Evolutionary conservation across 225 moss, liverwort and hornwort genomes (phyloP).

Genomic region (Straminergon stramineum): DNA sequence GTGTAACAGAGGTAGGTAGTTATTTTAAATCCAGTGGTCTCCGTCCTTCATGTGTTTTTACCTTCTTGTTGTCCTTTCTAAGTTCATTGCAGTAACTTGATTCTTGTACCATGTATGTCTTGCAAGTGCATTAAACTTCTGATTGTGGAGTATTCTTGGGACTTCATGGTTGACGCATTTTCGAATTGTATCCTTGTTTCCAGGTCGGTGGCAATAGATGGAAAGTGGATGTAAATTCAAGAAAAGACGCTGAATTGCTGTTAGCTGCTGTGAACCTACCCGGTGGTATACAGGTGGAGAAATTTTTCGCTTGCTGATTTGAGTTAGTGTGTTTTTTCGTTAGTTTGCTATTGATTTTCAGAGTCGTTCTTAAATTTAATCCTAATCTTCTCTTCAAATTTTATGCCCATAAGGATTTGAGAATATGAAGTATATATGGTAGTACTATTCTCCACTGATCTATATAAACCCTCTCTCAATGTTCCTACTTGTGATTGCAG

Average conservation of each 20-base stretch:
- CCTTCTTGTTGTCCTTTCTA: neutral
- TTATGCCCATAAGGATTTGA: neutral
- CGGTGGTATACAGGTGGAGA: slow-evolving; percentile 83
- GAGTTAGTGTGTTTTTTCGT: neutral
- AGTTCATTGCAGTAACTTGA: neutral
- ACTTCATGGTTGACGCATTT: neutral
- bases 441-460: neutral
- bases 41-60: neutral
- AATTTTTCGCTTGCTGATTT: neutral
- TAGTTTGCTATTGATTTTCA: neutral
- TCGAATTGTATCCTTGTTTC: neutral
- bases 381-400: neutral
- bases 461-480: neutral
- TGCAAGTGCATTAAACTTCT: neutral
- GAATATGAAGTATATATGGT: neutral
- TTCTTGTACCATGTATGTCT: neutral
- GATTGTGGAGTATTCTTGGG: neutral
- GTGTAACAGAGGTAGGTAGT: slow-evolving; percentile 79
- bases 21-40: neutral
- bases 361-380: neutral
- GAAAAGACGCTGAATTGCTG: slow-evolving; percentile 88
- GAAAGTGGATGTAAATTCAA: slow-evolving; percentile 97
- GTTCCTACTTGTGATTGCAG: slow-evolving; percentile 37
- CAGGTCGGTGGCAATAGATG: slow-evolving; percentile 94
- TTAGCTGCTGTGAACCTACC: slow-evolving; percentile 91